Evolutionary conservation across 2,329 filamentous ascomycete species (phyloP), one percentile per base, ranked within the genome.

Genomic region (Helminthosporium solani): DNA sequence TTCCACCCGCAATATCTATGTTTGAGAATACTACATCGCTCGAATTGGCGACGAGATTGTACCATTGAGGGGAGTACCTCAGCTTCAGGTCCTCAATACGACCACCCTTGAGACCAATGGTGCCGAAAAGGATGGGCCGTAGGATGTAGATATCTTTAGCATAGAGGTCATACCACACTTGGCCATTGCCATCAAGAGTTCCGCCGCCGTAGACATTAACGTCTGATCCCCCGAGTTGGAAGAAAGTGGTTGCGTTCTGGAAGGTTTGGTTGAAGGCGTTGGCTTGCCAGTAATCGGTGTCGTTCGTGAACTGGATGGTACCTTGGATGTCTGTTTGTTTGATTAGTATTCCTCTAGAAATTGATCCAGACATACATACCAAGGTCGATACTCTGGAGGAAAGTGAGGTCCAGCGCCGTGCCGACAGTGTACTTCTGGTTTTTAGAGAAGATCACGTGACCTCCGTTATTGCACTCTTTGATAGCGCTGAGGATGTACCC

Each of bases 131-230:
- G 34, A 83, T 76, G 0, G 83, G 84, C 1, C 83, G 75, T 19
- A 83, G 72, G 33, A 81, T 77, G 45, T 82, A 77, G 31, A 77
- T 75, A 47, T 85, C 71, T 23, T 73, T 59, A 2, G 81, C 80
- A 53, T 83, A 85, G 19, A 80, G 68, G 52, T 85, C 79, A 57
- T 86, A 86, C 80, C 83, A 84, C 1, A 76, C 75, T 57, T 85
- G 81, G 0, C 82, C 83, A 46, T 82, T 84, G 14, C 85, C 85
- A 57, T 87, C 78, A 7, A 86, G 66, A 8, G 75, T 81, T 34
- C 82, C 81, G 14, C 79, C 81, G 0, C 85, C 86, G 50, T 85
- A 88, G 36, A 88, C 77, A 47, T 86, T 84, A 9, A 88, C 80
- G 66, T 81, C 83, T 16, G 77, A 71, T 23, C 85, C 85, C 33